These are phyloP conservation scores for Gossypioides kirkii DNA, from an alignment of 345 rosid species.

Conservation along the genomic window DNA sequence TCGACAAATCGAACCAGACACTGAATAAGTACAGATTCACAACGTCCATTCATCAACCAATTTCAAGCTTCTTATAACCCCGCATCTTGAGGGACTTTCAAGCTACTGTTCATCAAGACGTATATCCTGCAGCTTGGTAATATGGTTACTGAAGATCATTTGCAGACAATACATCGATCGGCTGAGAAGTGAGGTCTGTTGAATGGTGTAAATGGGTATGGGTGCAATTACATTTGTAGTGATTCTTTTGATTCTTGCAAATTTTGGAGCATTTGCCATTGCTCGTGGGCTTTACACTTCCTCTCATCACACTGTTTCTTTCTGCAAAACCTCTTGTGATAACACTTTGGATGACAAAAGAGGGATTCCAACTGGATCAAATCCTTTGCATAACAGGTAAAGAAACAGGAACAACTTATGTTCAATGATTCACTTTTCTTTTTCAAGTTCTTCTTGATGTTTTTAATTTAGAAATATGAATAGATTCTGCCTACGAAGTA, in stretches of 20 bases:
- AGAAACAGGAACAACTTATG: neutral
- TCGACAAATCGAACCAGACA: slow-evolving; percentile 3
- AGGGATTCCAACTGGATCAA: slow-evolving; percentile 36
- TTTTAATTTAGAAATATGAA: slow-evolving; percentile 1
- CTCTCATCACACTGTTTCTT: slow-evolving; percentile 5
- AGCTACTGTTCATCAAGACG: neutral
- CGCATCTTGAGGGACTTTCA: neutral
- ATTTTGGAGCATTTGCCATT: slow-evolving; percentile 8
- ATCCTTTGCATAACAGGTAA: slow-evolving; percentile 43
- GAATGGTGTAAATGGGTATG: neutral
- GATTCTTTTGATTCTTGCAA: slow-evolving; percentile 19
- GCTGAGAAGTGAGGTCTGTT: neutral
- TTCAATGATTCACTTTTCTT: neutral
- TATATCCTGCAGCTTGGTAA: neutral
- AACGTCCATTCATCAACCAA: neutral
- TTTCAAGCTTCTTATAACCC: neutral
- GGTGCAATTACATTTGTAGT: slow-evolving; percentile 9
- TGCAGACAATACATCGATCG: neutral
- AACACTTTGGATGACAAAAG: slow-evolving; percentile 34
- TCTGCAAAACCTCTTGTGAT: slow-evolving; percentile 20
- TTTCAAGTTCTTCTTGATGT: neutral
- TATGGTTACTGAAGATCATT: neutral
- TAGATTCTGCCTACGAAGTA: neutral
- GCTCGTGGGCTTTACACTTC: slow-evolving; percentile 3
- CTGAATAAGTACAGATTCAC: neutral